Percentiles rank a stretch among this genome's conserved stretches.
These are phyloP conservation scores for Thielaviopsis ethacetica DNA, from an alignment of 2,329 filamentous ascomycete species.

Conservation along the genomic window DNA sequence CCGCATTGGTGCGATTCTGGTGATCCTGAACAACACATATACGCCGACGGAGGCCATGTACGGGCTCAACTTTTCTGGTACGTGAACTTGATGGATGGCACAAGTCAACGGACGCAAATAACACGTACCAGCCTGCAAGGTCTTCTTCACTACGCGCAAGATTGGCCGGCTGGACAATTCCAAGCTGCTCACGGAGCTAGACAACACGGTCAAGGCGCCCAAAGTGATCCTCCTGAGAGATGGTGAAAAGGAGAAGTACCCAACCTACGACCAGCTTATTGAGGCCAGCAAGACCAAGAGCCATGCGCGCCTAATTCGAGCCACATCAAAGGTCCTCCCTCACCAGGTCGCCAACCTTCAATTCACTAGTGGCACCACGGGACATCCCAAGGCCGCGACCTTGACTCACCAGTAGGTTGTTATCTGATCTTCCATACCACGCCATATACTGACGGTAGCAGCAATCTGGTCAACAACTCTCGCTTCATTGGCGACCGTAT, in stretches of 20 bases:
- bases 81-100: conserved; percentile 13
- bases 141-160: conserved; percentile 54
- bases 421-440: background rate
- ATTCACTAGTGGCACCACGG: conserved; percentile 62
- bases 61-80: conserved; percentile 54
- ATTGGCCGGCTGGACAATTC: conserved; percentile 52
- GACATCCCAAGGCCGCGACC: conserved; percentile 58
- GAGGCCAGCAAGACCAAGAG: conserved; percentile 31
- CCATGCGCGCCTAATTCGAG: conserved; percentile 32
- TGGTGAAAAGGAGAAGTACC: conserved; percentile 35
- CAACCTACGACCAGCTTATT: conserved; percentile 43
- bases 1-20: conserved; percentile 49
- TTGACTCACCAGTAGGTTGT: conserved; percentile 47
- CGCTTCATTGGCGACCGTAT: conserved; percentile 60
- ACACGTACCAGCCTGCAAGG: conserved; percentile 39
- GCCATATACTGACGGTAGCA: conserved; percentile 16
- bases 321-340: conserved; percentile 39
- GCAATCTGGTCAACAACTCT: conserved; percentile 47
- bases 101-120: background rate
- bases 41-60: conserved; percentile 57
- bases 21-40: conserved; percentile 72
- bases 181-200: conserved; percentile 38
- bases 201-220: conserved; percentile 26
- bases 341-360: conserved; percentile 59
- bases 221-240: conserved; percentile 47